These are phyloP conservation scores for Trichoderma asperellum DNA, from an alignment of 2,329 filamentous ascomycete genomes.

Conservation along the genomic window DNA sequence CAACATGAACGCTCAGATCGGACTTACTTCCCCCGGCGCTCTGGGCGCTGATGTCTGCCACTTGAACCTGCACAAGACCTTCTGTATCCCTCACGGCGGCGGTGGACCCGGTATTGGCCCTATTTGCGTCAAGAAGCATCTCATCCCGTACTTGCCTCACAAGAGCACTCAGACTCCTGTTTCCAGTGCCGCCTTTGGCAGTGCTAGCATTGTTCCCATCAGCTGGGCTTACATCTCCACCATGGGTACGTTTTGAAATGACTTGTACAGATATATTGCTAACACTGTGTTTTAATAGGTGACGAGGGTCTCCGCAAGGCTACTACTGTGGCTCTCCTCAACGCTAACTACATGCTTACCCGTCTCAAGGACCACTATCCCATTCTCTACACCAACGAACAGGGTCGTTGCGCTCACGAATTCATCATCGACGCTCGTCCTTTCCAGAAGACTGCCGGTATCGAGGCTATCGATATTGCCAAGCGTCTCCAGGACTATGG, in stretches of 20 bases:
- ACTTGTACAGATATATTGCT: not conserved
- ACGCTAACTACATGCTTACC: constrained; percentile 94
- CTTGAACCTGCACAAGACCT: constrained; percentile 97
- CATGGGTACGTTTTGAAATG: constrained; percentile 66
- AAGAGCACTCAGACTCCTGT: constrained; percentile 59
- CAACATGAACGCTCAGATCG: constrained; percentile 98
- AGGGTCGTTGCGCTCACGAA: constrained; percentile 91
- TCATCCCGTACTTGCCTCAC: constrained; percentile 67
- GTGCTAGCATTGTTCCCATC: constrained; percentile 89
- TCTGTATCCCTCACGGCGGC: constrained; percentile 96
- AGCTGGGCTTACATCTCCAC: constrained; percentile 94
- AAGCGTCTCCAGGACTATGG: constrained; percentile 97
- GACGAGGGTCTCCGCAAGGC: constrained; percentile 78
- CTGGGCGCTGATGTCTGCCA: constrained; percentile 97
- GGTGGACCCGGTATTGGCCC: constrained; percentile 93
- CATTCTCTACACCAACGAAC: constrained; percentile 90
- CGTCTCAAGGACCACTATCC: constrained; percentile 83
- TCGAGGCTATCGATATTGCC: constrained; percentile 93
- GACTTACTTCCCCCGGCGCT: constrained; percentile 89
- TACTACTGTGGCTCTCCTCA: constrained; percentile 90
- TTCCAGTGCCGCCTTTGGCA: constrained; percentile 82
- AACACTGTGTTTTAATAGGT: constrained; percentile 17
- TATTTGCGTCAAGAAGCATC: constrained; percentile 85
- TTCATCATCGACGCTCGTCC: constrained; percentile 90
- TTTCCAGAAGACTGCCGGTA: constrained; percentile 79